A percentile compares a stretch with the other conserved stretches of the same genome.
phyloP scores from a whole-genome alignment of 2,329 filamentous ascomycete species.

The Bipolaris sorokiniana region DNA sequence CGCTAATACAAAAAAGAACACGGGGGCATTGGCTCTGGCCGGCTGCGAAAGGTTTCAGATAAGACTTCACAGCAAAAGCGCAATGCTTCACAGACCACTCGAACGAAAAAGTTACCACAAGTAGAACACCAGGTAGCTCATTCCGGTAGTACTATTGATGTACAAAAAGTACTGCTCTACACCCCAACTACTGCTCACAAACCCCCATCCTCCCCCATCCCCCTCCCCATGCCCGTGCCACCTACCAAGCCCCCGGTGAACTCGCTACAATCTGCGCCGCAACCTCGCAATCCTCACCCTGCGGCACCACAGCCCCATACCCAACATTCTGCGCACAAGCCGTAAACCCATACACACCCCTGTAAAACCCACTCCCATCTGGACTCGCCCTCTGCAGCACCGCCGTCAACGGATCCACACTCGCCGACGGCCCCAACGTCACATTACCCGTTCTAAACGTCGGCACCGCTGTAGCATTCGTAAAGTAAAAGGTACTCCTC shows the following conservation, averaged over 20 bases:
- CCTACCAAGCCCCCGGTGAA: slow-evolving; percentile 12
- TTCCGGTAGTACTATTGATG: no score
- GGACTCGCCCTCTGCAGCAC: slow-evolving; percentile 11
- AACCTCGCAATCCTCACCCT: slow-evolving; percentile 19
- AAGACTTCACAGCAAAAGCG: no score
- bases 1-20: neutral
- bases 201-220: no score
- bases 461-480: slow-evolving; percentile 14
- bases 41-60: neutral
- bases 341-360: slow-evolving; percentile 14
- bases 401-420: slow-evolving; percentile 1
- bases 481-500: slow-evolving; percentile 16
- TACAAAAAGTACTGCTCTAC: no score
- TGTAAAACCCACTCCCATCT: slow-evolving; percentile 8
- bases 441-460: slow-evolving; percentile 15
- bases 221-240: no score
- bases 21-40: neutral
- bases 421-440: slow-evolving; percentile 15
- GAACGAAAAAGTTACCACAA: no score
- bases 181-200: no score
- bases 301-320: slow-evolving; percentile 10
- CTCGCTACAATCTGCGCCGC: slow-evolving; percentile 10
- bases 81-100: no score
- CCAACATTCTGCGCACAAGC: slow-evolving; percentile 20
- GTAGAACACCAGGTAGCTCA: neutral